Conservation (phyloP, 2,329 filamentous ascomycete species). For the Colletotrichum tamarilloi region DNA sequence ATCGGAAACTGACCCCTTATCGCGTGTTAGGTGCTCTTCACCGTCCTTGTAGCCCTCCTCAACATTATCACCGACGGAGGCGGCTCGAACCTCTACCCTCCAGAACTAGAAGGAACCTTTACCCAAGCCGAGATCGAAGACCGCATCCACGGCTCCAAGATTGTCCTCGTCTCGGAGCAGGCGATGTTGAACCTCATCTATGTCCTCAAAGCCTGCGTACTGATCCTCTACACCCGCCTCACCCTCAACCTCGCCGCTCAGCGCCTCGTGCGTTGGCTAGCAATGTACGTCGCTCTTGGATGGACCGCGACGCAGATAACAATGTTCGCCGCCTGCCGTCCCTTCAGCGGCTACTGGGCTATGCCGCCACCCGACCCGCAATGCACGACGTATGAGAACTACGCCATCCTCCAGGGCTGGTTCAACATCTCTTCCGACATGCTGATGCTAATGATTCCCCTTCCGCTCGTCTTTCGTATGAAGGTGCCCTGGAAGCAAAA, state of each 20-base stretch:
- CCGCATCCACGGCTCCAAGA: slow-evolving; percentile 55
- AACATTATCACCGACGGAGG: slow-evolving; percentile 20
- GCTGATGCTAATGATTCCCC: slow-evolving; percentile 57
- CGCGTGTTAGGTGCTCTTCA: slow-evolving; percentile 10
- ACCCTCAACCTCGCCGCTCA: slow-evolving; percentile 48
- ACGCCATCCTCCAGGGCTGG: slow-evolving; percentile 57
- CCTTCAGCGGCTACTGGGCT: slow-evolving; percentile 59
- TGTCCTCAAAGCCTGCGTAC: slow-evolving; percentile 53
- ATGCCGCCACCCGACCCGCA: slow-evolving; percentile 56
- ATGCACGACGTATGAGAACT: slow-evolving; percentile 58
- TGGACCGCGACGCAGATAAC: slow-evolving; percentile 55
- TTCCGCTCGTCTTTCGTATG: slow-evolving; percentile 57
- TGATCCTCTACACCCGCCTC: slow-evolving; percentile 56
- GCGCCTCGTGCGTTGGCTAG: slow-evolving; percentile 48
- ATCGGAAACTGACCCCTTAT: background rate
- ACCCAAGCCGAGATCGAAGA: slow-evolving; percentile 50
- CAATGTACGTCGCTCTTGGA: slow-evolving; percentile 52
- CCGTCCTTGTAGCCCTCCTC: slow-evolving; percentile 1
- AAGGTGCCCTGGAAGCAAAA: slow-evolving; percentile 50
- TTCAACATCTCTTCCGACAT: slow-evolving; percentile 62
- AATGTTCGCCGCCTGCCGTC: slow-evolving; percentile 58
- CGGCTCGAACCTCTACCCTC: slow-evolving; percentile 50
- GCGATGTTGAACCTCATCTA: slow-evolving; percentile 47
- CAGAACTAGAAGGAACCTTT: slow-evolving; percentile 44
- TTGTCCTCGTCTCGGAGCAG: slow-evolving; percentile 56